phyloP scores from a whole-genome alignment of 139 green algal genomes.

The Pseudopediastrum boryanum region DNA sequence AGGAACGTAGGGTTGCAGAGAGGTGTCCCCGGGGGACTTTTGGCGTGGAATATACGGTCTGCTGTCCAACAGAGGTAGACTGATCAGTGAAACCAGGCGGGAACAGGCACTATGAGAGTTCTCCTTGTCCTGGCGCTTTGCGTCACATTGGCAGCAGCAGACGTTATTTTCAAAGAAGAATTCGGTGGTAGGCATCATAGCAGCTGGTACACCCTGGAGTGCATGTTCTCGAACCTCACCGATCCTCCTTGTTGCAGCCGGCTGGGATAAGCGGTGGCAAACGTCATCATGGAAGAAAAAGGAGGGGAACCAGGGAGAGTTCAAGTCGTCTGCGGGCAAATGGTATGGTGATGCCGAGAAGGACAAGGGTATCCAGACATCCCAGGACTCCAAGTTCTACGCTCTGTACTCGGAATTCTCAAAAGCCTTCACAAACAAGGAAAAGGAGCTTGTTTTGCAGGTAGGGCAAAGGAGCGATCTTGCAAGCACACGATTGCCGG shows the following conservation, averaged over 20 bases:
- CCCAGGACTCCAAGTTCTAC: conserved; percentile 82
- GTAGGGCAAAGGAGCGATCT: conserved; percentile 34
- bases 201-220: too few species aligned
- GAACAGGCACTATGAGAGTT: too few species aligned
- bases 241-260: conserved; percentile 45
- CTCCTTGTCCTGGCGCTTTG: too few species aligned
- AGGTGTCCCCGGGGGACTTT: too few species aligned
- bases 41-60: too few species aligned
- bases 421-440: conserved; percentile 78
- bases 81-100: too few species aligned
- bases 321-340: conserved; percentile 72
- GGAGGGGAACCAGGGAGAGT: conserved; percentile 75
- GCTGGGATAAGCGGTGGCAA: conserved; percentile 75
- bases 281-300: conserved; percentile 75
- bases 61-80: too few species aligned
- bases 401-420: conserved; percentile 63
- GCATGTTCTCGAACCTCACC: too few species aligned
- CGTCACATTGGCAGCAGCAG: too few species aligned
- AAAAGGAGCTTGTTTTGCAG: conserved; percentile 88
- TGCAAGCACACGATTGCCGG: neutral
- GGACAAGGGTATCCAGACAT: conserved; percentile 84
- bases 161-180: too few species aligned
- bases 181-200: too few species aligned
- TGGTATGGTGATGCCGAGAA: conserved; percentile 66
- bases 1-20: too few species aligned